Percentiles rank a stretch among this genome's conserved stretches.
phyloP scores from a whole-genome alignment of 2,329 filamentous ascomycete species.

The Epichloe brachyelytri region DNA sequence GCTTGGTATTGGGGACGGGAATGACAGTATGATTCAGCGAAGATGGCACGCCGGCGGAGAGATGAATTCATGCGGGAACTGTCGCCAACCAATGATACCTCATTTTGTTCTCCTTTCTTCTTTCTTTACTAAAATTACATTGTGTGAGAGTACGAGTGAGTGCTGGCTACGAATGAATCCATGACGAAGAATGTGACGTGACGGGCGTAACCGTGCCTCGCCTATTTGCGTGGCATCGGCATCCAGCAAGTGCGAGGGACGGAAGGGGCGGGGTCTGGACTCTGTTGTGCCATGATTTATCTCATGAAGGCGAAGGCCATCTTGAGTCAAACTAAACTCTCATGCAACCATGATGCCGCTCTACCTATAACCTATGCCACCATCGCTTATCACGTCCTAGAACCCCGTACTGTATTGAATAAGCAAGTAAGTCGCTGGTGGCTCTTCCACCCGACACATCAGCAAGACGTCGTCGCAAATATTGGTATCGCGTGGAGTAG shows the following conservation, averaged over 20 bases:
- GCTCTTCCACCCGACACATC: not conserved
- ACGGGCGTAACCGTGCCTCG: too few species aligned
- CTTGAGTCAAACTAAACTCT: too few species aligned
- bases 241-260: too few species aligned
- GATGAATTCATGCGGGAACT: not conserved
- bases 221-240: too few species aligned
- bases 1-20: not conserved
- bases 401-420: not conserved
- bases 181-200: too few species aligned
- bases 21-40: not conserved
- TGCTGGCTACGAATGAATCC: too few species aligned
- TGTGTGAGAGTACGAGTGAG: too few species aligned
- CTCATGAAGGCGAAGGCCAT: too few species aligned
- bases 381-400: not conserved
- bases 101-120: not conserved
- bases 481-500: conserved; percentile 15
- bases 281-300: not conserved
- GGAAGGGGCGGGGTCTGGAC: not conserved
- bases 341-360: not conserved
- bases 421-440: conserved; percentile 4
- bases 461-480: conserved; percentile 17
- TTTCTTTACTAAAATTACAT: not conserved
- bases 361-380: not conserved
- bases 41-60: not conserved
- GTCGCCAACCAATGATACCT: not conserved